phyloP scores from a whole-genome alignment of 306 rosid species.

The Prunus mume region DNA sequence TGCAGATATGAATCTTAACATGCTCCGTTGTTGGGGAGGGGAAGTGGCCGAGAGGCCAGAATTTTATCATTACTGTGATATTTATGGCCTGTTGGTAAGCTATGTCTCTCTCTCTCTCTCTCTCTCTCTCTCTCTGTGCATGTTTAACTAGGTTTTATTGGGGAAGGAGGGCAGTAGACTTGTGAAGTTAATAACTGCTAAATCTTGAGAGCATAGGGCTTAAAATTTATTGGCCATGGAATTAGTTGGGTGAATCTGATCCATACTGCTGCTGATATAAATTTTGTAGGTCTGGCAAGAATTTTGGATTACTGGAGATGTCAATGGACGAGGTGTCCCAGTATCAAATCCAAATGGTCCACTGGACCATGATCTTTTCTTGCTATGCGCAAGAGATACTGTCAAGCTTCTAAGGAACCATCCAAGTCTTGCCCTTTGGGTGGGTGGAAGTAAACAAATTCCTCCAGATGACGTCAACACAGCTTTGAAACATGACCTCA shows the following conservation, averaged over 20 bases:
- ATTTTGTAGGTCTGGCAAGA: slow-evolving; percentile 91
- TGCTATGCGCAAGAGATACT: slow-evolving; percentile 91
- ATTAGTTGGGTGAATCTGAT: slow-evolving; percentile 17
- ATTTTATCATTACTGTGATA: slow-evolving; percentile 83
- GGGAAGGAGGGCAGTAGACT: neutral
- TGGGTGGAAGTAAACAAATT: slow-evolving; percentile 93
- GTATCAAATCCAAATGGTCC: slow-evolving; percentile 87
- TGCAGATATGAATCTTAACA: slow-evolving; percentile 93
- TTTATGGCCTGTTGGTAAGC: slow-evolving; percentile 85
- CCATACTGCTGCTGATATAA: slow-evolving; percentile 18
- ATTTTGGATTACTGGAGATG: slow-evolving; percentile 98
- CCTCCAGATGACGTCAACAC: slow-evolving; percentile 77
- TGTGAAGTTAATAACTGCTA: no score
- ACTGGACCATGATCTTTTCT: slow-evolving; percentile 84
- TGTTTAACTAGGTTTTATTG: neutral
- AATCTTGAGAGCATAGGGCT: neutral
- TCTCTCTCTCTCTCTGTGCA: neutral
- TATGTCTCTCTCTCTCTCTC: neutral
- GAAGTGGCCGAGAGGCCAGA: slow-evolving; percentile 95
- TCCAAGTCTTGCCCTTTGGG: slow-evolving; percentile 95
- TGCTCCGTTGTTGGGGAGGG: slow-evolving; percentile 98
- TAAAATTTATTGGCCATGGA: neutral
- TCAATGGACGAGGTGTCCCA: slow-evolving; percentile 82
- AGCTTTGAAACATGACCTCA: slow-evolving; percentile 68
- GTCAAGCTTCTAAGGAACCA: slow-evolving; percentile 91